Conservation (phyloP, 805 yeast species). For the Wickerhamiella alocasiicola region DNA sequence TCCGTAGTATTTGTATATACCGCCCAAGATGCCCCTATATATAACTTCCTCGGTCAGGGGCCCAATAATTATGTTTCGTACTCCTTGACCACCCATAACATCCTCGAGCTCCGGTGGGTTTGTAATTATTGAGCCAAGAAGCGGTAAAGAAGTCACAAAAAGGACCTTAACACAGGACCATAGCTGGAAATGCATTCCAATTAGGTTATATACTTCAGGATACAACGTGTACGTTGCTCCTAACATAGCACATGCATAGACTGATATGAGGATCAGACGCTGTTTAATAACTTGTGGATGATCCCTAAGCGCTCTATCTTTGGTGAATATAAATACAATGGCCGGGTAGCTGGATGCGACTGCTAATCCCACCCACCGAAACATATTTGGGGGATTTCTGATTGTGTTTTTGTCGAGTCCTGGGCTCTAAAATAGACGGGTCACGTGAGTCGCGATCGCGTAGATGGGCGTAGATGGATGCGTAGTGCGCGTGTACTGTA, state of each 20-base stretch:
- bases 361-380: background rate
- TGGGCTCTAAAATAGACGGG: too few species aligned
- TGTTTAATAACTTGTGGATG: constrained; percentile 4
- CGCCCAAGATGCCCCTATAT: constrained; percentile 41
- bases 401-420: too few species aligned
- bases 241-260: constrained; percentile 1
- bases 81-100: constrained; percentile 22
- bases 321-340: background rate
- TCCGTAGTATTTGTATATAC: constrained; percentile 21
- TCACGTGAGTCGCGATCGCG: too few species aligned
- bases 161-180: background rate
- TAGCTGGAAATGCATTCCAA: background rate
- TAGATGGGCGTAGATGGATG: too few species aligned
- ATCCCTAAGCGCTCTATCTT: constrained; percentile 1
- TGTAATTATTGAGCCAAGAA: background rate
- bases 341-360: constrained; percentile 6
- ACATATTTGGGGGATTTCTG: too few species aligned
- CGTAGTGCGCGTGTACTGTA: too few species aligned
- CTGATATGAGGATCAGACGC: constrained; percentile 1
- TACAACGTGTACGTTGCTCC: too few species aligned
- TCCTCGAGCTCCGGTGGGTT: background rate
- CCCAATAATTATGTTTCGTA: constrained; percentile 52
- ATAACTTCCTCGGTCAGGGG: constrained; percentile 72
- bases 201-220: background rate
- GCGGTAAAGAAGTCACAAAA: background rate